Evolutionary conservation across 2,329 filamentous ascomycete genomes (phyloP).

Genomic region (Cladobotryum mycophilum): DNA sequence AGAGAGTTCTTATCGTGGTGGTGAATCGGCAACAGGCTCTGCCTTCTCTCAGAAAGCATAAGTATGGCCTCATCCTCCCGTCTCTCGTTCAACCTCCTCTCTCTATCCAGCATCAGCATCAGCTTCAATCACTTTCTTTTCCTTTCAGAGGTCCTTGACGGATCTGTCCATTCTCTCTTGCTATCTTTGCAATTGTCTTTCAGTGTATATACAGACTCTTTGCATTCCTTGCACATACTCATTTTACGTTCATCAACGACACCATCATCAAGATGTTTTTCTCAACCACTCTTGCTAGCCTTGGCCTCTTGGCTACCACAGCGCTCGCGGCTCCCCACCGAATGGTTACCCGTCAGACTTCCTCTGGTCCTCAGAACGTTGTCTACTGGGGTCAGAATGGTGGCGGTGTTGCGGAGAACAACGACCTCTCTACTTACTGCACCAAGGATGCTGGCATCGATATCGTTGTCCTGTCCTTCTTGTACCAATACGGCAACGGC

Average conservation of each 20-base stretch:
- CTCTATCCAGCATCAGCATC: no score
- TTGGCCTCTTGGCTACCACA: slow-evolving; percentile 15
- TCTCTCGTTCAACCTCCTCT: no score
- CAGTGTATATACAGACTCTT: not conserved
- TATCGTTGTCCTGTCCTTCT: slow-evolving; percentile 37
- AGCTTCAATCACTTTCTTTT: slow-evolving; percentile 3
- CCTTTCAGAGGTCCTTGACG: slow-evolving; percentile 1
- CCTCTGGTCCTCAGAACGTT: slow-evolving; percentile 24
- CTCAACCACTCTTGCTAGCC: slow-evolving; percentile 9
- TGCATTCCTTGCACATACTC: not conserved
- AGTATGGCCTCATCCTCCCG: no score
- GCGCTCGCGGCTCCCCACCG: slow-evolving; percentile 10
- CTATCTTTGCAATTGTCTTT: not conserved
- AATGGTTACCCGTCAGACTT: slow-evolving; percentile 3
- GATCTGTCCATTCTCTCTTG: not conserved
- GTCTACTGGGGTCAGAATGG: slow-evolving; percentile 25
- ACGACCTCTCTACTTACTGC: slow-evolving; percentile 34
- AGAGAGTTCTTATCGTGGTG: no score
- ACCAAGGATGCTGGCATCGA: slow-evolving; percentile 32
- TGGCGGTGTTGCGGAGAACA: slow-evolving; percentile 26
- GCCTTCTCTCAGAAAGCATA: no score
- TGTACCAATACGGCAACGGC: slow-evolving; percentile 33
- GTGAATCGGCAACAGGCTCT: no score
- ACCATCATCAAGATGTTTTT: slow-evolving; percentile 9
- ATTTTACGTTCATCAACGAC: not conserved